phyloP scores from a whole-genome alignment of 768 basidiomycete species.

The Russula brevipes region DNA sequence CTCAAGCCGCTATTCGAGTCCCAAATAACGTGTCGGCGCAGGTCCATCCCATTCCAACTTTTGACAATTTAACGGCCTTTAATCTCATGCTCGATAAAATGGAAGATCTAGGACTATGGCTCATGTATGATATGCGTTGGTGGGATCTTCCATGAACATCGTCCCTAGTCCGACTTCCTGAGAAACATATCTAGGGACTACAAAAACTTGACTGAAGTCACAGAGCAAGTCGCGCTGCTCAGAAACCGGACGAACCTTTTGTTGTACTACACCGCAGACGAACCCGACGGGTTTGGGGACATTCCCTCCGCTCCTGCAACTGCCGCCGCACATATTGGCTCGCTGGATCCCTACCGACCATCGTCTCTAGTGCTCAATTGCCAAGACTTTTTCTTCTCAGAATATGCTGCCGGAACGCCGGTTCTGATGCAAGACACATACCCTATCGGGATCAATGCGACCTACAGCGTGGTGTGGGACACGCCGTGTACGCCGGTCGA shows the following conservation, averaged over 20 bases:
- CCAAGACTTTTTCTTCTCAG: conserved; percentile 55
- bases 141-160: conserved; percentile 22
- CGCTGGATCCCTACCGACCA: conserved; percentile 54
- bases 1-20: neutral
- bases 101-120: conserved; percentile 62
- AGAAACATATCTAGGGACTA: conserved; percentile 42
- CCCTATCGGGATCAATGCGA: conserved; percentile 53
- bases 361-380: conserved; percentile 53
- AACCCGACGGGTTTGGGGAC: conserved; percentile 64
- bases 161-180: neutral
- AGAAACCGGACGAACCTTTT: conserved; percentile 65
- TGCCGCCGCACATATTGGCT: conserved; percentile 45
- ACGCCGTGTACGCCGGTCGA: conserved; percentile 60
- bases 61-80: conserved; percentile 53
- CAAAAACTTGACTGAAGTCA: conserved; percentile 57
- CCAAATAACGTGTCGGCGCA: conserved; percentile 18
- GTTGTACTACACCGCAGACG: conserved; percentile 70
- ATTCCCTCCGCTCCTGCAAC: conserved; percentile 53
- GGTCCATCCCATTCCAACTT: conserved; percentile 70
- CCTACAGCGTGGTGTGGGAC: conserved; percentile 54
- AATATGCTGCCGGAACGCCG: conserved; percentile 59
- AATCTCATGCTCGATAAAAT: conserved; percentile 60
- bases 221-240: conserved; percentile 61
- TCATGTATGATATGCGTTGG: conserved; percentile 79
- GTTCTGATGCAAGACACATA: conserved; percentile 68